phyloP scores from a whole-genome alignment of 768 basidiomycete genomes.

The Boletus insuetus region DNA sequence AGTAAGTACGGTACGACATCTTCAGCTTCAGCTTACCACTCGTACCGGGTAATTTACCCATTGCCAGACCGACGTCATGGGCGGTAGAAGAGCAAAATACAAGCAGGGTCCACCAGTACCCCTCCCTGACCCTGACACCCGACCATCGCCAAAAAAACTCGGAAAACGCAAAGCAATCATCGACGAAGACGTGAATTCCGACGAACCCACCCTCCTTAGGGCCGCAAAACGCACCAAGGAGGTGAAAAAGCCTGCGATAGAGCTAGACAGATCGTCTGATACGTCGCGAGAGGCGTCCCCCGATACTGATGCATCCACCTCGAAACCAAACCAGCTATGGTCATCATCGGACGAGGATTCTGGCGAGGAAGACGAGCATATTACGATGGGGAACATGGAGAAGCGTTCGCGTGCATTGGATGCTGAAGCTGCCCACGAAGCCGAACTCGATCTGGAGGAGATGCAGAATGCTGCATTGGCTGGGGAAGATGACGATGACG shows the following conservation, averaged over 20 bases:
- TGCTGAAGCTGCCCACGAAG: slow-evolving; percentile 61
- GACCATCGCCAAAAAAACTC: slow-evolving; percentile 50
- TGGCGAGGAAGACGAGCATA: slow-evolving; percentile 50
- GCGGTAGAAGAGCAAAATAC: slow-evolving; percentile 81
- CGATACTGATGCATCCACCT: slow-evolving; percentile 24
- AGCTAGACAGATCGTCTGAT: slow-evolving; percentile 24
- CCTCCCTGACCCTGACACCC: slow-evolving; percentile 37
- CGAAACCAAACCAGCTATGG: slow-evolving; percentile 21
- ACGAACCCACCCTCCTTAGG: slow-evolving; percentile 28
- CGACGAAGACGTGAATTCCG: slow-evolving; percentile 31
- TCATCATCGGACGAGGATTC: slow-evolving; percentile 44
- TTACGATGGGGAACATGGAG: slow-evolving; percentile 82
- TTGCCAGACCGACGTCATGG: slow-evolving; percentile 48
- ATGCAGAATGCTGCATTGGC: slow-evolving; percentile 51
- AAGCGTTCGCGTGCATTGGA: slow-evolving; percentile 77
- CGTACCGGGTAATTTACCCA: background rate
- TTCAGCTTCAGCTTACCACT: background rate
- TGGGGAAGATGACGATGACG: slow-evolving; percentile 47
- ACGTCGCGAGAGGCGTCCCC: slow-evolving; percentile 47
- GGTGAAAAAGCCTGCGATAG: slow-evolving; percentile 21
- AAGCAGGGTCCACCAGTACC: slow-evolving; percentile 75
- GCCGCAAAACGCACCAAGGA: slow-evolving; percentile 38
- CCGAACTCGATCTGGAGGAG: slow-evolving; percentile 66
- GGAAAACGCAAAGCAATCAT: slow-evolving; percentile 72
- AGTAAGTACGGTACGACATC: background rate